Evolutionary conservation across 352 stramenopile genomes (phyloP).

Genomic region (Globisporangium spinosum): DNA sequence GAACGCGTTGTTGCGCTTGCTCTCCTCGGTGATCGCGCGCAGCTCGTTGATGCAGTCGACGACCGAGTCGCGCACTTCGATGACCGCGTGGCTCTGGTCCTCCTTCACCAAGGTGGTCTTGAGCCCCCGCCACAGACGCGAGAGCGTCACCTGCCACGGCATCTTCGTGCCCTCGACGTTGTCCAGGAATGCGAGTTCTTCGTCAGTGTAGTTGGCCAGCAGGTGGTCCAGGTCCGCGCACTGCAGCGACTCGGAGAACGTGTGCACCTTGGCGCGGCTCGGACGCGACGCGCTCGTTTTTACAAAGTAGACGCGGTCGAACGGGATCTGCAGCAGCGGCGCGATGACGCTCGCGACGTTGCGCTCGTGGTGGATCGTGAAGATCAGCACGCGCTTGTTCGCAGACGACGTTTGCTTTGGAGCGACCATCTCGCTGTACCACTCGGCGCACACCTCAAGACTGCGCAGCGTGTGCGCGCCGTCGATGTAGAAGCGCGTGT

Average conservation of each 20-base stretch:
- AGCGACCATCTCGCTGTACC: slow-evolving; percentile 41
- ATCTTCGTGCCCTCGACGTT: slow-evolving; percentile 31
- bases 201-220: slow-evolving; percentile 36
- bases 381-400: slow-evolving; percentile 54
- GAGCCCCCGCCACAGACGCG: slow-evolving; percentile 47
- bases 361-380: slow-evolving; percentile 83
- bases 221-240: slow-evolving; percentile 34
- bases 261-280: slow-evolving; percentile 61
- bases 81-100: slow-evolving; percentile 22
- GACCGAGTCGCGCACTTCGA: slow-evolving; percentile 52
- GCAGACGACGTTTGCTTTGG: slow-evolving; percentile 3
- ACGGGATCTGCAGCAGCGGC: slow-evolving; percentile 53
- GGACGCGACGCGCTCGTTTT: slow-evolving; percentile 58
- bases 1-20: slow-evolving; percentile 8
- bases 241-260: slow-evolving; percentile 59
- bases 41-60: slow-evolving; percentile 61
- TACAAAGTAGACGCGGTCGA: slow-evolving; percentile 78
- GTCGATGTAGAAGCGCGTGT: slow-evolving; percentile 76
- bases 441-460: slow-evolving; percentile 68
- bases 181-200: slow-evolving; percentile 42
- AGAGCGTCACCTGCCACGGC: slow-evolving; percentile 60
- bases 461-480: slow-evolving; percentile 85
- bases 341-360: slow-evolving; percentile 67
- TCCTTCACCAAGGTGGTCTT: slow-evolving; percentile 37
- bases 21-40: slow-evolving; percentile 26